A percentile compares a stretch with the other conserved stretches of the same genome.
These are phyloP conservation scores for Chromosphaera perkinsii DNA, from an alignment of 208 protist species.

Conservation along the genomic window DNA sequence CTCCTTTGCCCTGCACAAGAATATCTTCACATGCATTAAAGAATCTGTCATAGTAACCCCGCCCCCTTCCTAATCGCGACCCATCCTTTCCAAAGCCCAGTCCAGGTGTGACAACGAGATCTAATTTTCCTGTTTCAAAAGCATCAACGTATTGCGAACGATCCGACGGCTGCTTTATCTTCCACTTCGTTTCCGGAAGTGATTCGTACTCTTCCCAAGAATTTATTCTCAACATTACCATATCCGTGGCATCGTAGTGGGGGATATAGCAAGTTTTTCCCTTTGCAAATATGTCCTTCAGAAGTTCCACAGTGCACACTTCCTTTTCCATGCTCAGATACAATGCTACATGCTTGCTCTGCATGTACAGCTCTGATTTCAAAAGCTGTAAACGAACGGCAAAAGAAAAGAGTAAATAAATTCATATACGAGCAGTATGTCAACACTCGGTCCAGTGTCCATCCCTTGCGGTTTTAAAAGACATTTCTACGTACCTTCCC, in stretches of 20 bases:
- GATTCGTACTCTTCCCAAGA: neutral
- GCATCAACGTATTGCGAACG: neutral
- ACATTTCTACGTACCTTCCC: too few species aligned
- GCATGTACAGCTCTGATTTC: neutral
- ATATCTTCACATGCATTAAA: too few species aligned
- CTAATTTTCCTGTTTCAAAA: slow-evolving; percentile 5
- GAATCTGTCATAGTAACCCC: slow-evolving; percentile 25
- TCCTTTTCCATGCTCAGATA: slow-evolving; percentile 19
- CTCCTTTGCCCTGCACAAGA: too few species aligned
- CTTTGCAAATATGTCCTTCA: slow-evolving; percentile 16
- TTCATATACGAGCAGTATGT: too few species aligned
- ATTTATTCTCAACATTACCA: slow-evolving; percentile 9
- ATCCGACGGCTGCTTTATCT: slow-evolving; percentile 16
- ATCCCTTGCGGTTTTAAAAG: too few species aligned
- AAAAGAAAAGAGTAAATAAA: too few species aligned
- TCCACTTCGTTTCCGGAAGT: slow-evolving; percentile 15
- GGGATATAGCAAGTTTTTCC: slow-evolving; percentile 20
- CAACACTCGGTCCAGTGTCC: too few species aligned
- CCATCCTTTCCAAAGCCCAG: slow-evolving; percentile 9
- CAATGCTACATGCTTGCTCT: slow-evolving; percentile 6
- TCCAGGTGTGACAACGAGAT: slow-evolving; percentile 20
- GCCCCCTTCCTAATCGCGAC: slow-evolving; percentile 5
- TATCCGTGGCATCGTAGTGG: neutral
- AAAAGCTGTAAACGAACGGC: too few species aligned
- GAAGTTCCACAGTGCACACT: slow-evolving; percentile 1